Base-by-base conservation (phyloP, 352 stramenopile genomes). In the Globisporangium splendens region DNA sequence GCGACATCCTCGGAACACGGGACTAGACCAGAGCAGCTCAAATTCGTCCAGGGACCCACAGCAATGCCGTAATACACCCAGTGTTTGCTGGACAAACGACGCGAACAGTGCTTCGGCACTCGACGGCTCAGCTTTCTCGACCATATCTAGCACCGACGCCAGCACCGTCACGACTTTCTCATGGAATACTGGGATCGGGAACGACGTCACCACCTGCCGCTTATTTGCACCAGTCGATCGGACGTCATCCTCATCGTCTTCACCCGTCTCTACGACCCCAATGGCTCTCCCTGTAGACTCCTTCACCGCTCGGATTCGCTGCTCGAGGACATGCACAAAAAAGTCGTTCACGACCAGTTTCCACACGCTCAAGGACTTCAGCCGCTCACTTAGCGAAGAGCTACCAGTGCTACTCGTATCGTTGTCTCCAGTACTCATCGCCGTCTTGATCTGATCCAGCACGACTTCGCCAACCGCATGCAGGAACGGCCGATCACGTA, bases 401-500 rank as follows among this genome's bases (percentile, higher is more conserved):
- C 28, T 35, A 35, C 28, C 10, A 8, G 5, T 35, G 28, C 28
- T 57, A 12, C 33, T 12, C 15, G 64, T 61, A 7, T 74, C 56
- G 22, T 68, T 63, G 55, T 83, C 73, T 50, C 65, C 70, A 54
- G 66, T 83, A 13, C 62, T 61, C 13, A 74, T 57, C 61, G 50
- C 64, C 15, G 52, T 18, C 50, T 77, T 79, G 35, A 83, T 66
- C 53, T 84, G 75, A 14, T 87, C 71, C 6, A 91, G 54, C 38
- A 84, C 56, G 13, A 88, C 67, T 59, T 90, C 79, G 8, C 68
- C 70, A 7, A 93, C 57, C n/a, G 79, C 69, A 68, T 93, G 77
- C 18, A 93, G 69, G n/a, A 91, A 79, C 8, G 89, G 73, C 48
- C 80, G 75, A 62, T 93, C 81, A 20, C 79, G 81, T 13, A 89